Base-by-base conservation (phyloP, 2,329 filamentous ascomycete species). In the Onygena corvina region DNA sequence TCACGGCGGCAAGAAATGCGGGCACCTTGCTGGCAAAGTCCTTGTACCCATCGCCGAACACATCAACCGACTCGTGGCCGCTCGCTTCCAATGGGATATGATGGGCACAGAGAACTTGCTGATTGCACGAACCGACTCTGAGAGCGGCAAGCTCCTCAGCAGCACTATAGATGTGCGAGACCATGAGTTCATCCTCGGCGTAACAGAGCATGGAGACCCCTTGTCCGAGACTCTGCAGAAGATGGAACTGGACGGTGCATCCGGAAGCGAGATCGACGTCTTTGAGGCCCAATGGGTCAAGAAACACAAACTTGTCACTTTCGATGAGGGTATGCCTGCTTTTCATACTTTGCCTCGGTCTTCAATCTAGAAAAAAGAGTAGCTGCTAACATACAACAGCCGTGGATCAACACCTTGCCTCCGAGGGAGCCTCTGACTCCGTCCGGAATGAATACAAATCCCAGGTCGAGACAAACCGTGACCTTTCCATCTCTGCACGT, bases 1-100 rank as follows among this genome's bases (percentile, higher is more conserved):
- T 42, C 92, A 96, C 63, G 92, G 92, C 36, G 92, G 92, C 53
- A 98, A 98, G 75, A 98, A 96, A 70, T 98, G 92, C 63, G 92
- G 92, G 12, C 92, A 98, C 69, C 72, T 96, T 53, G 92, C 92
- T 0, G 92, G 92, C 57, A 98, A 96, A 66, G 92, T 96, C 1
- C 74, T 98, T 6, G 92, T 96, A 2, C 90, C 92, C 0, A 80
- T 89, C 0, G 85, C 88, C 53, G 92, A 96, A 65, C 92, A 98
- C 71, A 94, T 96, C 73, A 95, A 94, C 71, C 83, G 92, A 23
- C 79, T 98, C 3, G 82, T 88, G 16, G 89, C 92, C 1, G 82
- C 90, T 2, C 82, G 92, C 52, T 95, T 94, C 71, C 92, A 98
- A 63, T 98, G 90, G 90, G 92, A 98, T 61, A 76, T 95, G 58